A percentile compares a stretch with the other conserved stretches of the same genome.
These are phyloP conservation scores for Mucuna pruriens DNA, from an alignment of 306 rosid genomes.

Conservation along the genomic window DNA sequence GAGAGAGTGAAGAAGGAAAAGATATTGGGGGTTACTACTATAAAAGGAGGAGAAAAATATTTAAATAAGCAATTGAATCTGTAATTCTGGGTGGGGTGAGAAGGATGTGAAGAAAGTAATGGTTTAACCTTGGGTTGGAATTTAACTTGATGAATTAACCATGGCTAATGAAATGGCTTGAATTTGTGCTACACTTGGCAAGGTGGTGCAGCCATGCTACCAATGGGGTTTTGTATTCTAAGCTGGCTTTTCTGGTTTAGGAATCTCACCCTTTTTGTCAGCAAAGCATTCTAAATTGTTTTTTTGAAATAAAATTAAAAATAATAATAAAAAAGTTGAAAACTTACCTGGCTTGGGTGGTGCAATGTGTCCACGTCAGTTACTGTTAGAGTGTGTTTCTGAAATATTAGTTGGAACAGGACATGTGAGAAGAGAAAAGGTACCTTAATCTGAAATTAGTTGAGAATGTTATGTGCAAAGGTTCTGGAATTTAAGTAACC, in stretches of 20 bases:
- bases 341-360: constrained; percentile 22
- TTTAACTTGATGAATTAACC: constrained; percentile 55
- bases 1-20: constrained; percentile 10
- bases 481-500: neutral
- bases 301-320: too few species aligned
- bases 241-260: constrained; percentile 45
- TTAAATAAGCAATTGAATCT: neutral
- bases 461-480: constrained; percentile 33
- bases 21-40: neutral
- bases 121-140: constrained; percentile 42
- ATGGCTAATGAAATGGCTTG: constrained; percentile 43
- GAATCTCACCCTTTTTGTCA: constrained; percentile 33
- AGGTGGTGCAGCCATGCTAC: constrained; percentile 81
- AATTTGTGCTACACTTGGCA: constrained; percentile 76
- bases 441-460: constrained; percentile 13
- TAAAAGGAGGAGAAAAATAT: neutral
- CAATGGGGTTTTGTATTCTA: constrained; percentile 50
- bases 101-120: neutral
- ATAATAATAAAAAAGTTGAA: neutral
- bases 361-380: constrained; percentile 33
- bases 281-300: constrained; percentile 4
- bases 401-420: constrained; percentile 24
- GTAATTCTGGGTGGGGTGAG: constrained; percentile 1
- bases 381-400: constrained; percentile 1
- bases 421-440: neutral